Evolutionary conservation across 2,329 filamentous ascomycete genomes (phyloP).

Genomic region (Cephalotrichum gorgonifer): DNA sequence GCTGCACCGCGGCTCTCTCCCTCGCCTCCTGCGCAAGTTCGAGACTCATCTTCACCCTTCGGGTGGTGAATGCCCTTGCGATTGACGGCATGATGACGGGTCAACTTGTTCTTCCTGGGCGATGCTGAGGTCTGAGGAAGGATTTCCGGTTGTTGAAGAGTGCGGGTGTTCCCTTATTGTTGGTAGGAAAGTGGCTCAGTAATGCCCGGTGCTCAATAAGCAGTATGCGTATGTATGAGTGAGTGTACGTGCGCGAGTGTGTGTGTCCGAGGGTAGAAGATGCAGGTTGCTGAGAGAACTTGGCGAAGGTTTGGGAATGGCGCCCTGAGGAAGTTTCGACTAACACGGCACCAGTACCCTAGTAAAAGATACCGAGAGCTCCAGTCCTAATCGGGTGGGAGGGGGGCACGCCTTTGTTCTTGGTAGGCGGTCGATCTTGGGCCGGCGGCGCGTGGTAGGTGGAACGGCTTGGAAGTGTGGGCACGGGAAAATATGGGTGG

Average conservation of each 20-base stretch:
- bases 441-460: background rate
- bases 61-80: slow-evolving; percentile 62
- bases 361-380: slow-evolving; percentile 1
- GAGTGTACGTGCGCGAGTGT: too few species aligned
- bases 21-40: slow-evolving; percentile 31
- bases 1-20: slow-evolving; percentile 25
- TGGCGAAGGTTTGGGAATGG: background rate
- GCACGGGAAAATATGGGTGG: background rate
- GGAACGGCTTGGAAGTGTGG: background rate
- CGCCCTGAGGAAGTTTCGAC: background rate
- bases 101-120: background rate
- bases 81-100: slow-evolving; percentile 41
- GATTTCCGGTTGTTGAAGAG: background rate
- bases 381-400: slow-evolving; percentile 3
- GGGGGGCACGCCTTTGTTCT: background rate
- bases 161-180: background rate
- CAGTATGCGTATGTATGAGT: too few species aligned
- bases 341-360: background rate
- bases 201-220: background rate
- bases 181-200: background rate
- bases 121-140: background rate
- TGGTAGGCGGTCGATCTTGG: background rate
- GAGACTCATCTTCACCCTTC: slow-evolving; percentile 45
- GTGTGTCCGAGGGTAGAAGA: background rate
- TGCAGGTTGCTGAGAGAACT: background rate